phyloP scores from a whole-genome alignment of 345 rosid species.

The Dipteronia dyeriana region DNA sequence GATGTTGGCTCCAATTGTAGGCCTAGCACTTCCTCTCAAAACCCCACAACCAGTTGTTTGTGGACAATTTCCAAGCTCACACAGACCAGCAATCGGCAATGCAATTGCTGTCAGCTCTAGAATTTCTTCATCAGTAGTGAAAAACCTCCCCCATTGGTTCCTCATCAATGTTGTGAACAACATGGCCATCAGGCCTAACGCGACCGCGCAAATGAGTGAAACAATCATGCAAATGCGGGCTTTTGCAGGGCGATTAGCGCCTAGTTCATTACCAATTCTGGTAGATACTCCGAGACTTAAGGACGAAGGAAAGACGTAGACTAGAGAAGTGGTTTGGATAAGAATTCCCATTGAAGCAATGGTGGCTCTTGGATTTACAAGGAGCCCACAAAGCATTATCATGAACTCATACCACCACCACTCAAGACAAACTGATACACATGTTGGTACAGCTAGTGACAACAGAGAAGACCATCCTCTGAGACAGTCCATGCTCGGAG shows the following conservation, averaged over 20 bases:
- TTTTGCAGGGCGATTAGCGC: slow-evolving; percentile 75
- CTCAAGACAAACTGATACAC: slow-evolving; percentile 90
- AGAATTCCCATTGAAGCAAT: slow-evolving; percentile 96
- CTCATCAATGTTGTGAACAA: slow-evolving; percentile 69
- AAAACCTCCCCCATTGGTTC: slow-evolving; percentile 80
- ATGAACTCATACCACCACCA: slow-evolving; percentile 99
- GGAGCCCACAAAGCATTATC: slow-evolving; percentile 87
- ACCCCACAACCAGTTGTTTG: slow-evolving; percentile 96
- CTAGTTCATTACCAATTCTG: slow-evolving; percentile 87
- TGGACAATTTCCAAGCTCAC: slow-evolving; percentile 97
- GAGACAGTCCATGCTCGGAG: slow-evolving; percentile 71
- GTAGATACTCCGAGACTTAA: slow-evolving; percentile 91
- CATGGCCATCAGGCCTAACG: slow-evolving; percentile 74
- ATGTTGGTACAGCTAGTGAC: slow-evolving; percentile 84
- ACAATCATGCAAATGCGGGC: slow-evolving; percentile 82
- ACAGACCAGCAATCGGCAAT: slow-evolving; percentile 84
- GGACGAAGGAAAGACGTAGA: slow-evolving; percentile 91
- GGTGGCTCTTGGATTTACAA: slow-evolving; percentile 80
- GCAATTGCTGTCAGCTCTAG: slow-evolving; percentile 75
- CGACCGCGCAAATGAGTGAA: slow-evolving; percentile 58
- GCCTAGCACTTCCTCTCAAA: slow-evolving; percentile 86
- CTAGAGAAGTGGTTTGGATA: slow-evolving; percentile 84
- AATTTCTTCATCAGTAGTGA: slow-evolving; percentile 67
- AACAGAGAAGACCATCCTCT: slow-evolving; percentile 88
- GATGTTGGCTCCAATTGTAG: slow-evolving; percentile 86